Conservation (phyloP, 1,139 yeast genomes). For the Pichia sp. region DNA sequence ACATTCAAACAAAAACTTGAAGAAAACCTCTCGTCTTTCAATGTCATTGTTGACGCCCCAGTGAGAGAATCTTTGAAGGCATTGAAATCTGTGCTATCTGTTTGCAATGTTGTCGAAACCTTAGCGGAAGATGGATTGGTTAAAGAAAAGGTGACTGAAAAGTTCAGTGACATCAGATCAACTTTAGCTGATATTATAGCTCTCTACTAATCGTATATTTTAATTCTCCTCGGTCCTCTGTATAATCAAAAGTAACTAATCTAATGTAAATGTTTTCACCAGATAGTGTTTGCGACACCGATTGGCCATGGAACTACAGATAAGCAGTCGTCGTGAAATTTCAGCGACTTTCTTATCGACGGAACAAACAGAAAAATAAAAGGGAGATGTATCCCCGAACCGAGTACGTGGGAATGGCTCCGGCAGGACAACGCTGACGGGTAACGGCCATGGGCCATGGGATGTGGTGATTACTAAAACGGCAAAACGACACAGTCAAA, state of each 20-base stretch:
- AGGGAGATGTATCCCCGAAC: no score
- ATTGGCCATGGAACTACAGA: no score
- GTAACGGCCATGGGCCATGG: no score
- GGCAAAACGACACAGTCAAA: no score
- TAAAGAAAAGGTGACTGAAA: conserved; percentile 14
- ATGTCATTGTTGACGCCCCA: conserved; percentile 10
- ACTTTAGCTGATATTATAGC: not conserved
- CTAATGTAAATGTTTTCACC: not conserved
- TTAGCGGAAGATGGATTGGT: conserved; percentile 20
- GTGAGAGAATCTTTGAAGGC: conserved; percentile 13
- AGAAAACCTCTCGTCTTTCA: conserved; percentile 4
- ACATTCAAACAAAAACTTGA: conserved; percentile 13
- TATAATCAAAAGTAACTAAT: not conserved
- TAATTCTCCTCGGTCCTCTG: no score
- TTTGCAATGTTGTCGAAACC: conserved; percentile 20
- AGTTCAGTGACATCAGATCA: not conserved
- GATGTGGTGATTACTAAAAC: no score
- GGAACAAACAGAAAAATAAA: no score
- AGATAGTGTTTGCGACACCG: no score
- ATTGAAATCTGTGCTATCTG: conserved; percentile 11
- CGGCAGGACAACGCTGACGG: no score
- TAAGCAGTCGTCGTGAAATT: no score
- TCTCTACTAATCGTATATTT: not conserved
- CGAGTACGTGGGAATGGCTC: no score
- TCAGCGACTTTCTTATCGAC: no score